phyloP scores from a whole-genome alignment of 1,284 basidiomycete genomes.

The Microbotryum violaceum region DNA sequence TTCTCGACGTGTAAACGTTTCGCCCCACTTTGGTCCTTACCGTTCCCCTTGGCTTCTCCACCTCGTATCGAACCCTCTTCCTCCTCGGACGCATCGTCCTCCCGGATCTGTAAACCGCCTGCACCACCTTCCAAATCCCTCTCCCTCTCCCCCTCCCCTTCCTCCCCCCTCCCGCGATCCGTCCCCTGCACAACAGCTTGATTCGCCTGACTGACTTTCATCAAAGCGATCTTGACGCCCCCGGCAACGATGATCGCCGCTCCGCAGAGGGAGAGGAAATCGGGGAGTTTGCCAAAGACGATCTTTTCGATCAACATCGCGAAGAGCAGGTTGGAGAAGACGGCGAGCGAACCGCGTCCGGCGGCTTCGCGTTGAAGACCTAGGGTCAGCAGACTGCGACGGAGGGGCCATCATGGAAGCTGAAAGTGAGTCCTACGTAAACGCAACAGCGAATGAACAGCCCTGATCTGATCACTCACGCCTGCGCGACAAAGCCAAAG shows the following conservation, averaged over 20 bases:
- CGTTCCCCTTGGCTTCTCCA: too few species aligned
- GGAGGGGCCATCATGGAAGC: too few species aligned
- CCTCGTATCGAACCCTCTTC: too few species aligned
- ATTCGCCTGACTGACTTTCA: constrained; percentile 10
- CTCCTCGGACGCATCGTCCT: too few species aligned
- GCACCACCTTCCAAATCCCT: not conserved
- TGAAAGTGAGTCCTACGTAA: too few species aligned
- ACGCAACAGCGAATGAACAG: too few species aligned
- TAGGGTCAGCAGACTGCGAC: constrained; percentile 18
- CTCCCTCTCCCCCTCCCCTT: constrained; percentile 5
- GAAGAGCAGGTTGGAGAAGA: constrained; percentile 26
- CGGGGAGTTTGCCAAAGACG: constrained; percentile 30
- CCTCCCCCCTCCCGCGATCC: constrained; percentile 6
- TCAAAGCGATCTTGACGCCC: constrained; percentile 30
- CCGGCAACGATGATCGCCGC: constrained; percentile 33
- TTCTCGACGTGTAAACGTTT: too few species aligned
- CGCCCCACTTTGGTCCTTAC: too few species aligned
- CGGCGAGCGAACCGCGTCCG: constrained; percentile 22
- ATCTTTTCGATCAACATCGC: constrained; percentile 31
- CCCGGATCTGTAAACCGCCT: too few species aligned
- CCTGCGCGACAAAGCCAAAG: constrained; percentile 33
- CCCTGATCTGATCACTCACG: not conserved
- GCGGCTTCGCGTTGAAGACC: constrained; percentile 27
- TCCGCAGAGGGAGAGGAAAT: constrained; percentile 30
- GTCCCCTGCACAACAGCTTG: not conserved